Evolutionary conservation across 2,329 filamentous ascomycete species (phyloP), one percentile per base, ranked within the genome.

Genomic region (Alternaria rosae): DNA sequence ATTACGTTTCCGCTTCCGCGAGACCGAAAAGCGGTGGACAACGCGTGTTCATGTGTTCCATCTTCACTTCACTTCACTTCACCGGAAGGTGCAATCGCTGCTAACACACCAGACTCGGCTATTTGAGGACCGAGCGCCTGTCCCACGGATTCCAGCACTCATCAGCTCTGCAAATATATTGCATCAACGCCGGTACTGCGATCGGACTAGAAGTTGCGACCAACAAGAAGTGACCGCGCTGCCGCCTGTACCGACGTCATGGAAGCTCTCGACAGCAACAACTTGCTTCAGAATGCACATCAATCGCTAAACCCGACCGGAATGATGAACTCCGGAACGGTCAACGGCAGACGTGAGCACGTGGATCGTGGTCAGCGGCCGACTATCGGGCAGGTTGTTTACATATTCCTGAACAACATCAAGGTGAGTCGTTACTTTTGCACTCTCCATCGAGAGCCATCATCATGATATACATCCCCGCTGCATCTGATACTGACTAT

Each of bases 341-440:
- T n/a, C 15, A 42, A 25, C 25, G 25, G 15, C 38, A 28, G 23
- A 41, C 35, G n/a, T 25, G 32, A 52, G 26, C n/a, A 7, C 15
- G 35, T 30, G 1, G 9, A 23, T 7, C 25, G 28, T 7, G 30
- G 28, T 20, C 38, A 51, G n/a, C 11, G 15, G 4, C 42, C 44
- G 12, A 57, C 47, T 17, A 54, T 67, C 10, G 42, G 54, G 20
- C 25, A 65, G n/a, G 44, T 62, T 10, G 65, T 69, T 28, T 30
- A 66, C 32, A 57, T 23, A 7, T 73, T 76, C 17, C 57, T 75
- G 17, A 25, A 62, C 20, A 70, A 68, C 12, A 47, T 70, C 13
- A 71, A 70, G 56, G 73, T 73, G 62, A 48, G 59, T 26, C 2
- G 13, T 48, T 35, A 21, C 17, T 38, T 20, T 44, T 10, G 6